Evolutionary conservation across 78 protist genomes (phyloP).

Genomic region (Planoprotostelium fungivorum): DNA sequence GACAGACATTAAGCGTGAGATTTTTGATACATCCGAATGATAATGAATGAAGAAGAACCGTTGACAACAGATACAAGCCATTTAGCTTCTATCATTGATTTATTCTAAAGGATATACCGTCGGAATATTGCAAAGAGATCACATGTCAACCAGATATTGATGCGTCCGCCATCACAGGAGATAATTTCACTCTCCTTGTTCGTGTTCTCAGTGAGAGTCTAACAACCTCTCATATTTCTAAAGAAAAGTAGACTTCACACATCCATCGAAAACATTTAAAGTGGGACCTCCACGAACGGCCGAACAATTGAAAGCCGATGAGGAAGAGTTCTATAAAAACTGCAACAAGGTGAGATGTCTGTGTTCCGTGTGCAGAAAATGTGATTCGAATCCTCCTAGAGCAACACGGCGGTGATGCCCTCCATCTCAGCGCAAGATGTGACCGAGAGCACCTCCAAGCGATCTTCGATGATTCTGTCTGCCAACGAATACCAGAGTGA

Average conservation of each 20-base stretch:
- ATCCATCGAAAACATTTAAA: neutral
- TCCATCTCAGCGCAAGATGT: neutral
- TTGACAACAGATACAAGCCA: too few species aligned
- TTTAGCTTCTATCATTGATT: too few species aligned
- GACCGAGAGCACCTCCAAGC: too few species aligned
- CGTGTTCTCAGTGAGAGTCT: neutral
- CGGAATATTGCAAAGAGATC: neutral
- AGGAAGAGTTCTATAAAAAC: neutral
- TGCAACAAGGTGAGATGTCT: neutral
- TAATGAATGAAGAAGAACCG: neutral
- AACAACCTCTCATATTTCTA: neutral
- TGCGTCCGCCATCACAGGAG: neutral
- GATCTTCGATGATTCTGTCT: too few species aligned
- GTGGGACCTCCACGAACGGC: neutral
- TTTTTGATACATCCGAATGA: neutral
- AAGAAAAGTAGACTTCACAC: neutral
- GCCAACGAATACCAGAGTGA: too few species aligned
- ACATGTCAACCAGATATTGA: neutral
- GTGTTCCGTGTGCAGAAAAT: neutral
- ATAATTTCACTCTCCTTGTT: neutral
- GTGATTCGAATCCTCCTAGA: neutral
- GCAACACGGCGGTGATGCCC: neutral
- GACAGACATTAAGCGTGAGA: neutral
- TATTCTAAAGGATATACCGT: neutral
- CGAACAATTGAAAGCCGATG: neutral